Base-by-base conservation (phyloP, 768 basidiomycete species). In the Pisolithus marmoratus region DNA sequence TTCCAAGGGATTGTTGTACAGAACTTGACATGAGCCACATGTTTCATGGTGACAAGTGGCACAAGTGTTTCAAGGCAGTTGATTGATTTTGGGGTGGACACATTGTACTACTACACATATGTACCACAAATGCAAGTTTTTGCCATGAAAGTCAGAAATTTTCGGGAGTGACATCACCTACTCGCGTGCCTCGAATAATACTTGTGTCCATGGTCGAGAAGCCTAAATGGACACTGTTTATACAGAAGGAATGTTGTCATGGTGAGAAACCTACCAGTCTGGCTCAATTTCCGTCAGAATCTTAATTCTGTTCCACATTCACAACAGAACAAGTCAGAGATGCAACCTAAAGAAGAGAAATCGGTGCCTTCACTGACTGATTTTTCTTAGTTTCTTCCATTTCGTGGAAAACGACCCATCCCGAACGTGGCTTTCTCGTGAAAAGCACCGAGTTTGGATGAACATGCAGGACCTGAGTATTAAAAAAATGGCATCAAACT, bases 371-470 rank as follows among this genome's bases (percentile, higher is more conserved):
- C 11, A 29, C 29, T 29, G 29, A 90, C 90, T 90, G 94, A 38
- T 84, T 85, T 64, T 94, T 96, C 58, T 92, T 94, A 0, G 96
- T 97, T 68, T 98, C 95, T 61, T 97, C 87, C 73, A 96, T 84
- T 65, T 97, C 94, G 60, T 97, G 93, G 62, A 86, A 97, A 8
- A 99, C 75, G 4, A 99, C 90, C 91, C 93, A 97, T 7, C 90
- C 90, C 1, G 87, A 87, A 22, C 84, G 79, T 8, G 96, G 90
- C 62, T 90, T 94, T 40, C 96, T 74, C 0, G 92, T 96, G 64
- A 98, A 98, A 48, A 97, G 71, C 7, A 96, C 92, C 1, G 94
- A 96, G 7, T 85, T 91, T 1, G 96, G 95, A 66, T 98, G 95
- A 4, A 92, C 87, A 70, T 94, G 83, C 20, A 99, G 70, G 8